These are phyloP conservation scores for Mortierella sp. DNA, from an alignment of 371 early-diverging fungal genomes.

Conservation along the genomic window DNA sequence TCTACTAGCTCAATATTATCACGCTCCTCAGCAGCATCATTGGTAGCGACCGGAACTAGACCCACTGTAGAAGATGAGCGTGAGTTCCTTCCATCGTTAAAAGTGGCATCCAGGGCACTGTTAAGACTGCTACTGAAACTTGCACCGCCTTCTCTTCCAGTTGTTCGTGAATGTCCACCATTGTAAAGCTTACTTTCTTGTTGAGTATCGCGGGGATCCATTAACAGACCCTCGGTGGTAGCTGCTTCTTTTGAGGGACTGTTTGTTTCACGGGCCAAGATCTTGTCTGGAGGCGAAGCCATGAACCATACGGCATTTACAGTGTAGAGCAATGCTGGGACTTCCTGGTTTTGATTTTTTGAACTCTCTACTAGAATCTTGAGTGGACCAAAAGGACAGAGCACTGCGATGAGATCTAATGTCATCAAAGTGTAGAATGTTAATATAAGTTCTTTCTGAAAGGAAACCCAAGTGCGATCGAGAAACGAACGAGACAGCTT, in stretches of 20 bases:
- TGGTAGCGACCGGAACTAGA: slow-evolving; percentile 16
- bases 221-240: background rate
- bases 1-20: slow-evolving; percentile 46
- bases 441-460: background rate
- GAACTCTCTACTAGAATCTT: slow-evolving; percentile 85
- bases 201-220: background rate
- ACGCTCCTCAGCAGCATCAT: slow-evolving; percentile 3
- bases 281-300: slow-evolving; percentile 67
- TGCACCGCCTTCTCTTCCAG: slow-evolving; percentile 34
- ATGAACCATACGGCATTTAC: slow-evolving; percentile 86
- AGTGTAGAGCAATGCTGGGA: slow-evolving; percentile 86
- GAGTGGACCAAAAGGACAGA: slow-evolving; percentile 93
- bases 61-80: slow-evolving; percentile 39
- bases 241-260: slow-evolving; percentile 10
- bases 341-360: slow-evolving; percentile 76
- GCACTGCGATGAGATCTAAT: slow-evolving; percentile 86
- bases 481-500: background rate
- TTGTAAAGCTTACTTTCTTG: background rate
- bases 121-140: slow-evolving; percentile 36
- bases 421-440: background rate
- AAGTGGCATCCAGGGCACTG: slow-evolving; percentile 29
- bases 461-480: background rate
- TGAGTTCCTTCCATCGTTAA: slow-evolving; percentile 11
- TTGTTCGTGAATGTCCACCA: slow-evolving; percentile 23
- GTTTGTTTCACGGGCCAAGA: slow-evolving; percentile 21